A percentile compares a stretch with the other conserved stretches of the same genome.
These are phyloP conservation scores for Calonectria pseudoreteaudii DNA, from an alignment of 2,329 filamentous ascomycete species.

Conservation along the genomic window DNA sequence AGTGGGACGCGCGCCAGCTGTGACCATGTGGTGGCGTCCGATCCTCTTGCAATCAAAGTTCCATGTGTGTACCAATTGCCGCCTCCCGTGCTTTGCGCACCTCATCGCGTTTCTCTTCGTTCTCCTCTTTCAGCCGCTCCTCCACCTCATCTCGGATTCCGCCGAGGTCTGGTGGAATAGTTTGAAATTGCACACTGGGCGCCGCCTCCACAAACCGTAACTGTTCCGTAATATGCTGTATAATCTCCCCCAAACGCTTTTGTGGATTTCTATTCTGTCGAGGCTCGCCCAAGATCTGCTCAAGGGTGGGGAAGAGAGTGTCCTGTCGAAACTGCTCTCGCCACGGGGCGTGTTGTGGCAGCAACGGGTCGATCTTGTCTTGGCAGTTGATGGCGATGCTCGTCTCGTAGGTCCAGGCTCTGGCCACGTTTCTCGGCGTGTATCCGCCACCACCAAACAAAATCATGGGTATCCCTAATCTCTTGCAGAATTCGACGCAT, in stretches of 20 bases:
- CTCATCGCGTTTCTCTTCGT: slow-evolving; percentile 67
- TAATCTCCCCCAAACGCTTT: slow-evolving; percentile 80
- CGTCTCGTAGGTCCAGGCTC: slow-evolving; percentile 97
- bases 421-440: slow-evolving; percentile 94
- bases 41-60: slow-evolving; percentile 49
- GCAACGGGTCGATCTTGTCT: slow-evolving; percentile 75
- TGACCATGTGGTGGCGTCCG: not conserved
- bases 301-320: slow-evolving; percentile 88
- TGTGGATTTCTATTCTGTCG: slow-evolving; percentile 82
- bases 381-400: slow-evolving; percentile 85
- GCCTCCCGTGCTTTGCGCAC: slow-evolving; percentile 67
- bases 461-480: slow-evolving; percentile 82
- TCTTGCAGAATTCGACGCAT: slow-evolving; percentile 91
- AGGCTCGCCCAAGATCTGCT: slow-evolving; percentile 75
- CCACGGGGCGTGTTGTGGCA: slow-evolving; percentile 86
- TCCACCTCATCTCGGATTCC: slow-evolving; percentile 78
- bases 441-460: slow-evolving; percentile 96
- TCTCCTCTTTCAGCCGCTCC: slow-evolving; percentile 73
- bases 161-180: slow-evolving; percentile 81
- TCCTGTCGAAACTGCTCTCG: slow-evolving; percentile 90
- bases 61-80: slow-evolving; percentile 68
- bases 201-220: slow-evolving; percentile 85
- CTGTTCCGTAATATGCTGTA: slow-evolving; percentile 85
- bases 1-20: not conserved
- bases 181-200: slow-evolving; percentile 87